phyloP scores from a whole-genome alignment of 352 stramenopile genomes.

The Globisporangium middletonii region DNA sequence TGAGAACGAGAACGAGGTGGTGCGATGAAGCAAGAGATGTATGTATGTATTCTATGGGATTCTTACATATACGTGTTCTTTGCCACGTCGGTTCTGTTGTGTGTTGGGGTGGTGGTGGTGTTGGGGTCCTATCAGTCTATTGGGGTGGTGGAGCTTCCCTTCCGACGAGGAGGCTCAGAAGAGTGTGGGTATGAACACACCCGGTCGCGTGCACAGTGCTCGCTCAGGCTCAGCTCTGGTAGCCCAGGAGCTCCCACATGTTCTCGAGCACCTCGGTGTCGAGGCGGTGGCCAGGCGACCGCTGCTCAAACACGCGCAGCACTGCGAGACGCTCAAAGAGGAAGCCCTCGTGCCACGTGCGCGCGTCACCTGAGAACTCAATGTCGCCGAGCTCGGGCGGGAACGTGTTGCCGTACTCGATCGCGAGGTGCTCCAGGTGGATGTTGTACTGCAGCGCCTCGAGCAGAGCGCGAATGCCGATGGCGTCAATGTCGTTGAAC shows the following conservation, averaged over 20 bases:
- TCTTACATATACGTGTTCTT: neutral
- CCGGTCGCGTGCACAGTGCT: no score
- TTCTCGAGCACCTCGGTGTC: slow-evolving; percentile 40
- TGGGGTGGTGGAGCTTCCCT: neutral
- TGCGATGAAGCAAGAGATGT: neutral
- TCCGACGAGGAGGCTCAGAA: neutral
- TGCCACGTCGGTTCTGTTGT: no score
- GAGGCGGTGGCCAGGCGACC: slow-evolving; percentile 27
- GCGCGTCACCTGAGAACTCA: slow-evolving; percentile 37
- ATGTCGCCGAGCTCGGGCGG: slow-evolving; percentile 40
- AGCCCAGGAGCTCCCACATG: slow-evolving; percentile 51
- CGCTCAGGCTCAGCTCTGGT: slow-evolving; percentile 10
- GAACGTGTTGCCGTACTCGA: slow-evolving; percentile 55
- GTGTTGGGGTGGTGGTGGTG: neutral
- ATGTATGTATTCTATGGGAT: neutral
- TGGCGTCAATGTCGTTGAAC: slow-evolving; percentile 54
- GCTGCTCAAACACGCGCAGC: slow-evolving; percentile 42
- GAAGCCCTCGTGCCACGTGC: slow-evolving; percentile 37
- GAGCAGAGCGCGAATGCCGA: slow-evolving; percentile 39
- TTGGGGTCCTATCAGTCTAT: neutral
- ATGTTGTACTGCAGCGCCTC: slow-evolving; percentile 47
- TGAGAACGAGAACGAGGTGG: neutral
- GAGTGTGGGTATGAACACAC: neutral
- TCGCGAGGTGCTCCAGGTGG: slow-evolving; percentile 40
- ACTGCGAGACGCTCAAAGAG: slow-evolving; percentile 43